A percentile compares a stretch with the other conserved stretches of the same genome.
These are phyloP conservation scores for Jamesozyma rosinii DNA, from an alignment of 805 yeast genomes.

Conservation along the genomic window DNA sequence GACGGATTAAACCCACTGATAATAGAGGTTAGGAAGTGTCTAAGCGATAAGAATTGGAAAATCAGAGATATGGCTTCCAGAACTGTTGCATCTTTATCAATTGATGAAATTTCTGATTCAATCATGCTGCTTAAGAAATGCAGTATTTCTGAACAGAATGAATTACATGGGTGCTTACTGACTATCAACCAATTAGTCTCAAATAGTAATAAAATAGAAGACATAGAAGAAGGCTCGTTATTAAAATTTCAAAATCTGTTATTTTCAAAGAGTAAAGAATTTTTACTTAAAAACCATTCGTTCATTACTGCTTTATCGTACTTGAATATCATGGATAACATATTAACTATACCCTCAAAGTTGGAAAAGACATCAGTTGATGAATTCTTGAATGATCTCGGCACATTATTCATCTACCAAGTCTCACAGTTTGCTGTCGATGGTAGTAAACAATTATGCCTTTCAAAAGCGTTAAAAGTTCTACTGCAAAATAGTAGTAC, in stretches of 20 bases:
- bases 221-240: not conserved
- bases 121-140: constrained; percentile 18
- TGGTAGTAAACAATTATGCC: constrained; percentile 44
- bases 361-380: not conserved
- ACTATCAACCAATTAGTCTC: constrained; percentile 29
- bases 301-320: constrained; percentile 31
- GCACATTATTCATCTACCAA: constrained; percentile 32
- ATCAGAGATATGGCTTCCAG: constrained; percentile 81
- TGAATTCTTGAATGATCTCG: constrained; percentile 20
- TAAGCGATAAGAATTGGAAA: constrained; percentile 61
- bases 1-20: constrained; percentile 46
- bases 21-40: constrained; percentile 38
- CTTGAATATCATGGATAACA: constrained; percentile 12
- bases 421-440: constrained; percentile 26
- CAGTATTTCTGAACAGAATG: constrained; percentile 33
- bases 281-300: constrained; percentile 24
- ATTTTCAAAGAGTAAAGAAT: constrained; percentile 2
- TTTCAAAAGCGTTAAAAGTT: constrained; percentile 29
- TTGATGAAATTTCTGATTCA: constrained; percentile 27
- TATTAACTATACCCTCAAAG: not conserved
- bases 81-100: constrained; percentile 47
- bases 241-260: not conserved
- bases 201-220: constrained; percentile 5
- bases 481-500: constrained; percentile 21
- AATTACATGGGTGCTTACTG: constrained; percentile 51